A percentile compares a stretch with the other conserved stretches of the same genome.
Conservation (phyloP, 805 yeast genomes). For the Kodamaea leandrae region DNA sequence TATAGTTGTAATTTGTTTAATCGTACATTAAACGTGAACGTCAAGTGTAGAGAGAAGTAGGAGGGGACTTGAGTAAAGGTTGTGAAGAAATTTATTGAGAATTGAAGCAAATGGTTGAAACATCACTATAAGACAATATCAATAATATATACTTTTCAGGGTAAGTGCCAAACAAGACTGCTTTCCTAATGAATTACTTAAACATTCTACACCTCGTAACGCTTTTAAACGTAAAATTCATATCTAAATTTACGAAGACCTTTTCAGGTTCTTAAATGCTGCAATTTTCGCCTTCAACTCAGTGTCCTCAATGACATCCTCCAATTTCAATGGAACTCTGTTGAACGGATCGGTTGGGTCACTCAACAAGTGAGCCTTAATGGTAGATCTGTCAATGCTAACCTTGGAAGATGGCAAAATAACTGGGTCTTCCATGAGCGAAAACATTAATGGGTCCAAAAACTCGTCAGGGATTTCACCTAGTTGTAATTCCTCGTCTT, state of each 20-base stretch:
- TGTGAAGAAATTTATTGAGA: too few species aligned
- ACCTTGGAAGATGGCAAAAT: slow-evolving; percentile 84
- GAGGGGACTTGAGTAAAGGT: neutral
- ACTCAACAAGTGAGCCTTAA: slow-evolving; percentile 88
- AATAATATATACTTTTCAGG: too few species aligned
- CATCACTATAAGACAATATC: too few species aligned
- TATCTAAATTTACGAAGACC: slow-evolving; percentile 13
- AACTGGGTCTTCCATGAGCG: slow-evolving; percentile 95
- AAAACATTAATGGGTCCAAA: slow-evolving; percentile 94
- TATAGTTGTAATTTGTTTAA: slow-evolving; percentile 12
- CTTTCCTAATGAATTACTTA: too few species aligned
- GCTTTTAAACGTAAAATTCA: too few species aligned
- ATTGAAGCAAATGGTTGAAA: too few species aligned
- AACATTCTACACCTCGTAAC: too few species aligned
- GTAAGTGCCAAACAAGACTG: too few species aligned
- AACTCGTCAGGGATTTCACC: slow-evolving; percentile 97
- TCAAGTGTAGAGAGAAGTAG: neutral
- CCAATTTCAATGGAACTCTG: slow-evolving; percentile 83
- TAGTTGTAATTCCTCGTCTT: slow-evolving; percentile 79
- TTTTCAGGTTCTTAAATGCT: slow-evolving; percentile 51
- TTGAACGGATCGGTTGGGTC: slow-evolving; percentile 98
- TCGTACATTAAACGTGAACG: slow-evolving; percentile 8
- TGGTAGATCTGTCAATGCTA: slow-evolving; percentile 84
- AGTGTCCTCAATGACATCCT: slow-evolving; percentile 78
- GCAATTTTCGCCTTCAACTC: slow-evolving; percentile 64